phyloP scores from a whole-genome alignment of 1,139 yeast species.

The Pichia sp. region DNA sequence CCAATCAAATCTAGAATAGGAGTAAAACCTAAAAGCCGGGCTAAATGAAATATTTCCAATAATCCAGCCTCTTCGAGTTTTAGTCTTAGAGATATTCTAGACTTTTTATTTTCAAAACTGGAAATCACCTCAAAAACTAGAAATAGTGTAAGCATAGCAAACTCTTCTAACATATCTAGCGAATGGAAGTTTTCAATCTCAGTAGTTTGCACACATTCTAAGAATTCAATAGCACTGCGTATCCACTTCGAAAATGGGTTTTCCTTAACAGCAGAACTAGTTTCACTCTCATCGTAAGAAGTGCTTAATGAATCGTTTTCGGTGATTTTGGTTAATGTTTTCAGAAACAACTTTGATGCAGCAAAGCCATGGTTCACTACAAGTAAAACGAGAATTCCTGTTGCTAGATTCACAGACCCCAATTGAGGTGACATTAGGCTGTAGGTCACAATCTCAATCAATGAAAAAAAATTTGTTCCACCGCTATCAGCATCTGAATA shows the following conservation, averaged over 20 bases:
- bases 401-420: constrained; percentile 73
- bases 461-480: constrained; percentile 33
- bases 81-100: constrained; percentile 38
- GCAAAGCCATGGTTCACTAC: constrained; percentile 22
- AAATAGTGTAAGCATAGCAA: constrained; percentile 44
- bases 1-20: constrained; percentile 46
- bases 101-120: constrained; percentile 35
- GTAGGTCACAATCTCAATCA: constrained; percentile 38
- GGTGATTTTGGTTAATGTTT: constrained; percentile 7
- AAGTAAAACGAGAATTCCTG: constrained; percentile 56
- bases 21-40: constrained; percentile 37
- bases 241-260: constrained; percentile 21
- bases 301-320: neutral
- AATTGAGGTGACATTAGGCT: constrained; percentile 53
- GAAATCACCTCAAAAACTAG: constrained; percentile 42
- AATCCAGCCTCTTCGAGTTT: constrained; percentile 44
- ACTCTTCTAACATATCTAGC: constrained; percentile 31
- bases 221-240: constrained; percentile 19
- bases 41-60: constrained; percentile 38
- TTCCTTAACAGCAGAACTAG: constrained; percentile 15
- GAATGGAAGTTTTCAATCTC: neutral
- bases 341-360: constrained; percentile 20
- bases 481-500: constrained; percentile 41
- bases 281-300: constrained; percentile 27
- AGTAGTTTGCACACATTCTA: constrained; percentile 1